Evolutionary conservation across 225 moss, liverwort and hornwort species (phyloP).

Genomic region (Rhytidiadelphus loreus): DNA sequence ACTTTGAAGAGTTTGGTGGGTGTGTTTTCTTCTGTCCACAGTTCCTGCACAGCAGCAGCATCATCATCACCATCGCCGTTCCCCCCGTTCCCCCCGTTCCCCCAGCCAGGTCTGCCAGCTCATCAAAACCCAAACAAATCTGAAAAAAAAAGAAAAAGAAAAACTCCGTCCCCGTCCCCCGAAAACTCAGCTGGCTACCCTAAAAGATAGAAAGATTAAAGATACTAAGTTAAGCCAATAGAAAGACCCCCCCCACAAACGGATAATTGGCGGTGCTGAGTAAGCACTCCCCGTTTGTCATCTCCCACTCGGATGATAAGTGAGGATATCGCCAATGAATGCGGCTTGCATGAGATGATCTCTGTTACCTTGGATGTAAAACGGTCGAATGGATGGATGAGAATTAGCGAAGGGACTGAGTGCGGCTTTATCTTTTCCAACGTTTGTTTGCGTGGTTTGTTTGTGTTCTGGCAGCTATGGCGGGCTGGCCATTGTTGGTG

Average conservation of each 20-base stretch:
- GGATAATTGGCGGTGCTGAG: slow-evolving; percentile 1
- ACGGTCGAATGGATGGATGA: not conserved
- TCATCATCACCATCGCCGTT: not conserved
- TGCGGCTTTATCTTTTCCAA: not conserved
- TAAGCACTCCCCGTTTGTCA: not conserved
- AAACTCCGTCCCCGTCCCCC: too few species aligned
- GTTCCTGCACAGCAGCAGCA: not conserved
- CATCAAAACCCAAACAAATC: not conserved
- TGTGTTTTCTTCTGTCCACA: not conserved
- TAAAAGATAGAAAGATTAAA: not conserved
- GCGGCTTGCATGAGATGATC: not conserved
- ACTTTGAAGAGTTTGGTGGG: not conserved
- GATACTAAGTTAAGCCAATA: not conserved
- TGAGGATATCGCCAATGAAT: not conserved
- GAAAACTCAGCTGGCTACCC: not conserved
- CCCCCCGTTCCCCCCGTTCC: not conserved
- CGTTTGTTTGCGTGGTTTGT: not conserved
- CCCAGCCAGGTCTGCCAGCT: not conserved
- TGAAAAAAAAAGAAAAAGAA: not conserved
- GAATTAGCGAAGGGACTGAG: not conserved
- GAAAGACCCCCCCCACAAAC: not conserved
- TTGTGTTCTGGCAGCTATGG: slow-evolving; percentile 5
- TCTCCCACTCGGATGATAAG: not conserved
- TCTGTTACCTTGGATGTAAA: rapidly evolving
- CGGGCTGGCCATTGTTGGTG: not conserved